phyloP scores from a whole-genome alignment of 1,284 basidiomycete genomes.

The Hymenochaete sp. region DNA sequence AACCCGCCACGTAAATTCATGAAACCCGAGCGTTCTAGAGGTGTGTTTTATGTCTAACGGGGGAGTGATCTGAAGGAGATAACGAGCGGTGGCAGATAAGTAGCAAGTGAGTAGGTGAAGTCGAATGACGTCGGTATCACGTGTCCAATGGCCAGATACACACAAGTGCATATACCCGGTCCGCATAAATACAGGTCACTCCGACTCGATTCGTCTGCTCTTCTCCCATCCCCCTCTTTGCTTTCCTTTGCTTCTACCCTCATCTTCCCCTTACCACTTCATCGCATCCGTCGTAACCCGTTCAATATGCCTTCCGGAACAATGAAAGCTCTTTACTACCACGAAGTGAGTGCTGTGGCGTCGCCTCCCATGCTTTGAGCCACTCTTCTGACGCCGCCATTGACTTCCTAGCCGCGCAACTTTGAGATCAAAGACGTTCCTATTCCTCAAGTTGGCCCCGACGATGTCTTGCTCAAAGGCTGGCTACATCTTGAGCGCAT shows the following conservation, averaged over 20 bases:
- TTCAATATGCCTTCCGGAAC: slow-evolving; percentile 24
- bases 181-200: no score
- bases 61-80: no score
- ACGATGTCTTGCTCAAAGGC: slow-evolving; percentile 70
- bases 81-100: no score
- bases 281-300: slow-evolving; percentile 2
- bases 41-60: no score
- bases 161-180: no score
- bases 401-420: slow-evolving; percentile 41
- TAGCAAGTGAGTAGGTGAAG: no score
- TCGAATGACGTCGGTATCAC: no score
- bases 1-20: no score
- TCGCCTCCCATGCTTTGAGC: background rate
- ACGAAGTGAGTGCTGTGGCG: slow-evolving; percentile 27
- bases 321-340: slow-evolving; percentile 53
- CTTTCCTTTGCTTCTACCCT: background rate
- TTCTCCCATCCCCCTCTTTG: background rate
- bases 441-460: slow-evolving; percentile 51
- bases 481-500: slow-evolving; percentile 3
- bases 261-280: slow-evolving; percentile 1
- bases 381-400: slow-evolving; percentile 17
- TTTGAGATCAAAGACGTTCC: slow-evolving; percentile 56
- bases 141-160: no score
- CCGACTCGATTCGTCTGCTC: background rate
- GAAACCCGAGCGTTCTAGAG: no score